A percentile compares a stretch with the other conserved stretches of the same genome.
Evolutionary conservation across 768 basidiomycete genomes (phyloP).

Genomic region (Panellus pusillus): DNA sequence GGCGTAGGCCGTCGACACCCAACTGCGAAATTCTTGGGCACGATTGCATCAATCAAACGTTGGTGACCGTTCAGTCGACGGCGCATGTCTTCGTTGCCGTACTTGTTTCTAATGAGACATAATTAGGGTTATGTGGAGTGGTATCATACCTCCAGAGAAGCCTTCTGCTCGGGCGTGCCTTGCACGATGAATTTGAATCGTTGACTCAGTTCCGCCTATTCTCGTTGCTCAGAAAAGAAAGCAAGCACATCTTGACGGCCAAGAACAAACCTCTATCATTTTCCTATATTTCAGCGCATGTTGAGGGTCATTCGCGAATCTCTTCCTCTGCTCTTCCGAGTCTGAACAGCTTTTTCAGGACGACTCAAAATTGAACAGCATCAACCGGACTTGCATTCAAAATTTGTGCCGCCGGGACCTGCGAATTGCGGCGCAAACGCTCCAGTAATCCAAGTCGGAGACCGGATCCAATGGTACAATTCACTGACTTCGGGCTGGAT

Average conservation of each 20-base stretch:
- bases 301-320: conserved; percentile 38
- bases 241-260: neutral
- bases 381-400: conserved; percentile 12
- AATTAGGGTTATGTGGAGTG: neutral
- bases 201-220: conserved; percentile 29
- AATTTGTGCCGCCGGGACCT: conserved; percentile 30
- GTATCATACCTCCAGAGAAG: conserved; percentile 38
- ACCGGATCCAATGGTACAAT: conserved; percentile 44
- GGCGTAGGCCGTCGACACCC: conserved; percentile 51
- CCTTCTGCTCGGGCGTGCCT: conserved; percentile 41
- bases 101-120: neutral
- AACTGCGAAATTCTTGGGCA: conserved; percentile 43
- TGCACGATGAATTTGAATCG: conserved; percentile 36
- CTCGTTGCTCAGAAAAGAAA: conserved; percentile 13
- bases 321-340: conserved; percentile 24
- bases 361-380: neutral
- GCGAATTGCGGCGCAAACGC: conserved; percentile 34
- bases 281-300: conserved; percentile 36
- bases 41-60: conserved; percentile 27
- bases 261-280: conserved; percentile 21
- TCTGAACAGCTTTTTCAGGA: conserved; percentile 4
- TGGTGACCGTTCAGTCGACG: conserved; percentile 19
- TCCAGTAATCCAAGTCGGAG: conserved; percentile 43
- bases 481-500: conserved; percentile 41
- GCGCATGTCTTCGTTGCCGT: conserved; percentile 29